A percentile compares a stretch with the other conserved stretches of the same genome.
Conservation (phyloP, 225 moss, liverwort and hornwort species). For the Neckera pumila region DNA sequence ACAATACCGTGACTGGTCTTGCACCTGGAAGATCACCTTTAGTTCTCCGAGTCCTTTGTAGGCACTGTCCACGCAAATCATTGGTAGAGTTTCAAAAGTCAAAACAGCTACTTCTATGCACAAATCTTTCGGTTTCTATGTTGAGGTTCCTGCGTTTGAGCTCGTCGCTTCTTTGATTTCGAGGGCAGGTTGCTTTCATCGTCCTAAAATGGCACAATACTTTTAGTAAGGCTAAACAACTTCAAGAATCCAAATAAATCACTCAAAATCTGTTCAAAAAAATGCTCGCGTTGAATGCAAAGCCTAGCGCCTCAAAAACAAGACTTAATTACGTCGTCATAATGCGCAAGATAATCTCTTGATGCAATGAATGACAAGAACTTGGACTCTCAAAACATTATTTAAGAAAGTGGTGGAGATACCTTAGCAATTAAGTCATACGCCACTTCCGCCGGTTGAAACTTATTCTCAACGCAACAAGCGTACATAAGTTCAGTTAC, state of each 20-base stretch:
- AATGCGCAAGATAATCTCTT: no score
- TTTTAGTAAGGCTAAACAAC: not conserved
- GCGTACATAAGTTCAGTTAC: conserved; percentile 71
- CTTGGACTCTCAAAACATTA: not conserved
- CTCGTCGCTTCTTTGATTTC: conserved; percentile 36
- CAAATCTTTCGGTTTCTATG: conserved; percentile 9
- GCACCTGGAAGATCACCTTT: not conserved
- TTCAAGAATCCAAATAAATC: not conserved
- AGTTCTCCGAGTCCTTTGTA: not conserved
- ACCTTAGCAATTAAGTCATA: conserved; percentile 44
- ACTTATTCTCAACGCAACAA: conserved; percentile 53
- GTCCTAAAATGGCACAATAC: conserved; percentile 27
- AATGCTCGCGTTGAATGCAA: no score
- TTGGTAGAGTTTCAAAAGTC: not conserved
- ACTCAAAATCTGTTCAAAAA: not conserved
- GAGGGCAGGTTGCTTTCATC: conserved; percentile 18
- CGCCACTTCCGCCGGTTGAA: conserved; percentile 41
- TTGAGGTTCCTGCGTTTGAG: conserved; percentile 55
- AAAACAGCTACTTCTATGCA: not conserved
- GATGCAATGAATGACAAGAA: not conserved
- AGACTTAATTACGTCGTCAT: no score
- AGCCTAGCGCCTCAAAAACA: no score
- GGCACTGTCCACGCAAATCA: not conserved
- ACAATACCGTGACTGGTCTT: not conserved
- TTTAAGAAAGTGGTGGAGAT: not conserved